Percentiles rank a stretch among this genome's conserved stretches.
Conservation (phyloP, 1,139 yeast genomes). For the Yamadazyma spencermartinsiae region DNA sequence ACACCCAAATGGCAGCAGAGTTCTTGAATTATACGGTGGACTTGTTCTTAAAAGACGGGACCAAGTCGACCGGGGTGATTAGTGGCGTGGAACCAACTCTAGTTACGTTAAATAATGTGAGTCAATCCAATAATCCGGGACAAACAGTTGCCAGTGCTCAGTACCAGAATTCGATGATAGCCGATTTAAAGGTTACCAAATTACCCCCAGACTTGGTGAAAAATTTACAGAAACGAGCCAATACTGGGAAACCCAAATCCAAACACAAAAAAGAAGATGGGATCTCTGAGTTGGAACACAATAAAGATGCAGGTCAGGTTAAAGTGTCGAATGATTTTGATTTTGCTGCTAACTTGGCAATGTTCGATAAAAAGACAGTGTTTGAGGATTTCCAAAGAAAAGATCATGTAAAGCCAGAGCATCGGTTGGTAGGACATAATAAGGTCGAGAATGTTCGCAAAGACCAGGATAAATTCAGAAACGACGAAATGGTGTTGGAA, state of each 20-base stretch:
- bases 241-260: slow-evolving; percentile 8
- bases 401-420: slow-evolving; percentile 60
- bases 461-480: slow-evolving; percentile 54
- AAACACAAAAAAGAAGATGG: slow-evolving; percentile 6
- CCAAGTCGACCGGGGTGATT: slow-evolving; percentile 47
- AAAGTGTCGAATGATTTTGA: slow-evolving; percentile 60
- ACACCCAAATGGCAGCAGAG: slow-evolving; percentile 28
- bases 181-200: slow-evolving; percentile 51
- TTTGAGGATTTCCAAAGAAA: slow-evolving; percentile 71
- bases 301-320: slow-evolving; percentile 1
- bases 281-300: slow-evolving; percentile 2
- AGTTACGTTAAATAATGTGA: slow-evolving; percentile 40
- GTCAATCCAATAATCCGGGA: slow-evolving; percentile 20
- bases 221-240: slow-evolving; percentile 14
- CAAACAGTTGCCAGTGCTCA: slow-evolving; percentile 21
- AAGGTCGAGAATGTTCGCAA: slow-evolving; percentile 38
- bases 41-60: slow-evolving; percentile 47
- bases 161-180: slow-evolving; percentile 36
- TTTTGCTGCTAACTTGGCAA: slow-evolving; percentile 76
- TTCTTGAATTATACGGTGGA: slow-evolving; percentile 58
- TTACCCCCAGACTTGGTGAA: slow-evolving; percentile 40
- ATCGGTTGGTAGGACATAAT: slow-evolving; percentile 77
- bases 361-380: slow-evolving; percentile 80
- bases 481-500: slow-evolving; percentile 74
- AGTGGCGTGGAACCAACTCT: slow-evolving; percentile 40